Evolutionary conservation across 441 rosid species (phyloP), one percentile per base, ranked within the genome.

Genomic region (Brassica hybrid): DNA sequence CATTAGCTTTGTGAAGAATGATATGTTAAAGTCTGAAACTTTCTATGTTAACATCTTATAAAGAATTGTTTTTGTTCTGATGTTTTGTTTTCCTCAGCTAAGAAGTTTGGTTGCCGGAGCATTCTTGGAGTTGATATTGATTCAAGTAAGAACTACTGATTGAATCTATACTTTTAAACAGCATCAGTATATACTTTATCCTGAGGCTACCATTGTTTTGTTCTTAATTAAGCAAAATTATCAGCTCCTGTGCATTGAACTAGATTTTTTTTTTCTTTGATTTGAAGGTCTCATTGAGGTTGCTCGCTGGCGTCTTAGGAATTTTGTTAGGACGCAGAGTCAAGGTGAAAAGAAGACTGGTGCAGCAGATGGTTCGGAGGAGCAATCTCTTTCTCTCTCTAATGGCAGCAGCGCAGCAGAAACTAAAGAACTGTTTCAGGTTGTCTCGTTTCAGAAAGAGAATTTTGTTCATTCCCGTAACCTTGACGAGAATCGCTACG

Each of bases 81-180:
- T 38, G 14, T 48, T 19, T 21, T 6, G 18, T 59, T 32, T 7
- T 57, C 13, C 62, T 70, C 93, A 93, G 98, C 95, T 61, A 87
- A 85, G 66, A 90, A 87, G 83, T 91, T 87, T 71, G 80, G 78
- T 23, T 95, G 99, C 86, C 80, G 62, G 23, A 88, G 88, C 84
- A 93, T 95, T 61, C 89, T 87, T 21, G 98, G 99, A 30, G 82
- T 95, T 45, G 99, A 93, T 83, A 95, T 95, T 23, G 98, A 95
- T 84, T 80, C 88, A 21, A 21, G 23, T 21, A 21, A 21, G 23
- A 21, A 21, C 23, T 21, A 21, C 23, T 21, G 23, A 21, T 21
- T 21, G 2, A 21, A 21, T 21, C 23, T 21, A 21, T 21, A 21
- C 23, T 21, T 21, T 21, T 56, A 14, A 7, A 16, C 36, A 36